Evolutionary conservation across 2,329 filamentous ascomycete species (phyloP).

Genomic region (Alternaria rosae): DNA sequence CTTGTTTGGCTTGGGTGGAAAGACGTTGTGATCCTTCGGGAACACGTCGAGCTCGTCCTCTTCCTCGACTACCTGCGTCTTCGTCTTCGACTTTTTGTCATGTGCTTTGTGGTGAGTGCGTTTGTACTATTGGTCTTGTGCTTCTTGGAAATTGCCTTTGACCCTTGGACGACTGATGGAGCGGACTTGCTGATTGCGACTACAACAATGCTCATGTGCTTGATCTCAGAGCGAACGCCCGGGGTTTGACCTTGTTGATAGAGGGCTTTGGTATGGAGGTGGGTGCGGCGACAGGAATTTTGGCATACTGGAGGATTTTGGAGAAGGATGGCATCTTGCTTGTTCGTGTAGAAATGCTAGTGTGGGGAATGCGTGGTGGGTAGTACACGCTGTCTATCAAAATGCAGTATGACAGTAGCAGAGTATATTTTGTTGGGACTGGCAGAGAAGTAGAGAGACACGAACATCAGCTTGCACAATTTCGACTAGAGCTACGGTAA

Average conservation of each 20-base stretch:
- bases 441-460: not conserved
- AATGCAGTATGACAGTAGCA: not conserved
- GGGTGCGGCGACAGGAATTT: not conserved
- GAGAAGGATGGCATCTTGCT: not conserved
- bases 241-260: conserved; percentile 6
- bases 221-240: conserved; percentile 3
- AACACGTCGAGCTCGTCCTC: not conserved
- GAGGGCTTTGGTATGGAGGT: not conserved
- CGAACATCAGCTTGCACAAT: not conserved
- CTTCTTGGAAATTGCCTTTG: not conserved
- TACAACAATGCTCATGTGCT: not conserved
- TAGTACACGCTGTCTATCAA: not conserved
- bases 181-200: not conserved
- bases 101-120: no score
- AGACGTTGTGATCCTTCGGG: not conserved
- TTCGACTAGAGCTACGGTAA: not conserved
- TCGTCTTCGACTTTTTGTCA: not conserved
- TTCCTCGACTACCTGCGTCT: not conserved
- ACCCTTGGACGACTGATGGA: not conserved
- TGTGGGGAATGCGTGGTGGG: not conserved
- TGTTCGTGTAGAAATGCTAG: not conserved
- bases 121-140: not conserved
- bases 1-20: not conserved
- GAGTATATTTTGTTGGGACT: not conserved
- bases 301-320: not conserved